Base-by-base conservation (phyloP, 2,329 filamentous ascomycete species). In the Ophiocordyceps australis region DNA sequence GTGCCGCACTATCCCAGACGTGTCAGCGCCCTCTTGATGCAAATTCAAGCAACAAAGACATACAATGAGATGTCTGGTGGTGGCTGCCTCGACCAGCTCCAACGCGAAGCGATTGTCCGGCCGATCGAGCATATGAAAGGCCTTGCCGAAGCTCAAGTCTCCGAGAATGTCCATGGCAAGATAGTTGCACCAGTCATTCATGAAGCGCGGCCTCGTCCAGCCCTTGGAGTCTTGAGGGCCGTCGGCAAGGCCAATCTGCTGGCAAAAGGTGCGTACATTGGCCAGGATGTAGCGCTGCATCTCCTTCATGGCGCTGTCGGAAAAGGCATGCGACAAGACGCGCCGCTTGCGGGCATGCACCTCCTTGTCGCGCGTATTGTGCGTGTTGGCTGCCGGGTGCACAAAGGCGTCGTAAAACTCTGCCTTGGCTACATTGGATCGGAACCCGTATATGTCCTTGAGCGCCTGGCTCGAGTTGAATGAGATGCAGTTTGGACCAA, bases 401-500 rank as follows among this genome's bases (percentile, higher is more conserved):
- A 72, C 70, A 43, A 79, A 80, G 21, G 71, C 72, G 35, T 76
- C 65, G 53, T 81, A 81, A 52, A 80, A 80, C 36, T 72, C 62
- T 21, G 73, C 62, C 51, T 81, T 80, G 47, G 62, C 55, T 17
- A 74, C 66, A 32, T 73, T 73, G 43, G 65, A 48, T 25, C 57
- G 57, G 53, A 71, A 68, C 35, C 70, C 67, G 48, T 75, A 73
- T 32, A 77, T 74, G 12, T 70, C 62, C 43, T 69, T 68, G 30
- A 80, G 55, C 1, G 76, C 74, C 7, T 63, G 62, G 32, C 64
- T 65, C 28, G 70, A 74, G 57, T 89, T 86, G 54, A 91, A 68
- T 1, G 74, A 80, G 22, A 92, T 54, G 32, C 67, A 69, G 47
- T 82, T 81, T 23, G 81, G 81, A 0, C 76, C 77, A 35, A 76